Percentiles rank a stretch among this genome's conserved stretches.
Evolutionary conservation across 2,329 filamentous ascomycete species (phyloP).

Genomic region (Aspergillus brunneoviolaceus): DNA sequence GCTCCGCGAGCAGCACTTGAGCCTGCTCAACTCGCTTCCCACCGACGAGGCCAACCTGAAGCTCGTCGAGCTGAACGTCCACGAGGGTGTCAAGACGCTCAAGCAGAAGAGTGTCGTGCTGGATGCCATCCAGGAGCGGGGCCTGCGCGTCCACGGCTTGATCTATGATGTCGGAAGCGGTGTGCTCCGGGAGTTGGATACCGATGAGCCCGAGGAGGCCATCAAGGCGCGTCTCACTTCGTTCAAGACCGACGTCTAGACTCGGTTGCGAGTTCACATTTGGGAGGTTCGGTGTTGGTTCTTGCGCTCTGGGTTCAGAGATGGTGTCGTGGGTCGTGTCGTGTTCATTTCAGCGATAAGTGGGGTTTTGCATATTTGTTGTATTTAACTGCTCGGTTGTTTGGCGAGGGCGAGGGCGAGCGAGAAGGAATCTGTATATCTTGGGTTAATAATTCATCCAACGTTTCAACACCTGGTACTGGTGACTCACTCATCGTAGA

Average conservation of each 20-base stretch:
- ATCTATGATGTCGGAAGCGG: conserved; percentile 67
- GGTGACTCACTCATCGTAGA: not conserved
- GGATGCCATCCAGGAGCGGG: conserved; percentile 67
- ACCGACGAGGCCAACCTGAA: conserved; percentile 22
- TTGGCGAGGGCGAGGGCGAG: not conserved
- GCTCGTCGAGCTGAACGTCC: conserved; percentile 32
- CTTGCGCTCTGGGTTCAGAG: not conserved
- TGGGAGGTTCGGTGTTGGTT: not conserved
- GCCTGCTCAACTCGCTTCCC: conserved; percentile 57
- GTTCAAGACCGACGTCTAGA: not conserved
- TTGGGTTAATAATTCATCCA: not conserved
- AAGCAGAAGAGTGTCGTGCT: conserved; percentile 67
- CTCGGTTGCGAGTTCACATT: not conserved
- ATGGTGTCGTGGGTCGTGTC: not conserved
- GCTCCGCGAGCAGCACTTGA: conserved; percentile 69
- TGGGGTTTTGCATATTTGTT: not conserved
- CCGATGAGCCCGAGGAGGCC: conserved; percentile 15
- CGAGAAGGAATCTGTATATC: not conserved
- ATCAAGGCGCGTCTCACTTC: not conserved
- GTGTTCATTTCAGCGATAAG: not conserved
- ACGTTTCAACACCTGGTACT: not conserved
- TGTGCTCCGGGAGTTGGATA: conserved; percentile 34
- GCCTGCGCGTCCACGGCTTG: conserved; percentile 70
- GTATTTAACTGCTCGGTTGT: not conserved
- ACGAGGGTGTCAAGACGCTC: conserved; percentile 50